Base-by-base conservation (phyloP, 2,329 filamentous ascomycete species). In the Phoma sp. region DNA sequence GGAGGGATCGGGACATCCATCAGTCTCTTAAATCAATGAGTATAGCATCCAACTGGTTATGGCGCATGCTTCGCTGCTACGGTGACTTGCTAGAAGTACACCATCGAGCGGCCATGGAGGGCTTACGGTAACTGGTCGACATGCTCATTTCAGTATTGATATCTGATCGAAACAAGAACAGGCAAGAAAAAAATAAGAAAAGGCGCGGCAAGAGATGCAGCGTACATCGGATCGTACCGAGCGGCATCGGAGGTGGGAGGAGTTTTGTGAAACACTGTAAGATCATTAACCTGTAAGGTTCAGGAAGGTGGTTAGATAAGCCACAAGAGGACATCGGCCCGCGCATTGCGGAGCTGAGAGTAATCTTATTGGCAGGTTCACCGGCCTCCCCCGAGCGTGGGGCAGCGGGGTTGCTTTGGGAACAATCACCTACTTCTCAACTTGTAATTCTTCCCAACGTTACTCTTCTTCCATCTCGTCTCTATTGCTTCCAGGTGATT, bases 221-320 rank as follows among this genome's bases (percentile, higher is more conserved):
- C n/a, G n/a, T n/a, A n/a, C n/a, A n/a, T n/a, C n/a, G n/a, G n/a
- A n/a, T 23, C 9, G 21, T 23, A 7, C 7, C 18, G n/a, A 29
- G 47, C 47, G 47, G 21, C 6, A 39, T 39, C 48, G 28, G 33
- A 40, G 29, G 26, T 17, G 5, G 1, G 15, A 17, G 4, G n/a
- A 7, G 7, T 0, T 21, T 7, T 23, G 7, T 15, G 32, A 9
- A n/a, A 1, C 23, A 1, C 21, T 15, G 21, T 7, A 5, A 29
- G 17, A 12, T 21, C n/a, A 7, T 17, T 12, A 34, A 28, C 12
- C 17, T 18, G 26, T 32, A 7, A 43, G 14, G 26, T 45, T 54
- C 33, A 28, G 51, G 45, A 54, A 54, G 45, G 46, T 49, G 45
- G 51, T 48, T 49, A 54, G 45, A 54, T 49, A 54, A 49, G 51